Conservation (phyloP, 306 rosid genomes). For the Cyamopsis tetragonoloba region DNA sequence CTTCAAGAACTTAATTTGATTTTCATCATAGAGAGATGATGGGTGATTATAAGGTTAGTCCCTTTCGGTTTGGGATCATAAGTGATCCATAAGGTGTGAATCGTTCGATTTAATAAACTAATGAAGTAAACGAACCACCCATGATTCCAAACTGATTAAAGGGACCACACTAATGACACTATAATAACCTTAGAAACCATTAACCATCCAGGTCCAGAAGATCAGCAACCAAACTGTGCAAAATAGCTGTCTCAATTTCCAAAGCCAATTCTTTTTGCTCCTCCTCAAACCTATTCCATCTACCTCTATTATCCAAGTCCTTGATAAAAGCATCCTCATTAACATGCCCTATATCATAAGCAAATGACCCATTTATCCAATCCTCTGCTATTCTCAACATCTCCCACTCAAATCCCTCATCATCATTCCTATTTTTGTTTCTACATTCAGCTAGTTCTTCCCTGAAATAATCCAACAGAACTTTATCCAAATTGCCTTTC, state of each 20-base stretch:
- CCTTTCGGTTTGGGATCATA: too few relatives aligned
- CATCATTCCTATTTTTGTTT: conserved; percentile 9
- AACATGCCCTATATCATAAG: conserved; percentile 30
- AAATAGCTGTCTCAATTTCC: conserved; percentile 44
- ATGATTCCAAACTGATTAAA: too few relatives aligned
- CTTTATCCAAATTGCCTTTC: conserved; percentile 22
- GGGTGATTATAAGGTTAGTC: too few relatives aligned
- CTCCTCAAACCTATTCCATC: conserved; percentile 47
- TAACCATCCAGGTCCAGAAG: conserved; percentile 23
- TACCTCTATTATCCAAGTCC: conserved; percentile 46
- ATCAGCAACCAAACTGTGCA: conserved; percentile 44
- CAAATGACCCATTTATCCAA: conserved; percentile 41
- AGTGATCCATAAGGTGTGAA: too few relatives aligned
- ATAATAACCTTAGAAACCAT: too few relatives aligned
- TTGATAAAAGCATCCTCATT: conserved; percentile 44
- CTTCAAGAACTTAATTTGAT: too few relatives aligned
- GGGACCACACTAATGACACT: too few relatives aligned
- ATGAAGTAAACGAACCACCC: too few relatives aligned
- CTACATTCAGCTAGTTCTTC: conserved; percentile 35
- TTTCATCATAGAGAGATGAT: too few relatives aligned
- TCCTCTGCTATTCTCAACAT: conserved; percentile 42
- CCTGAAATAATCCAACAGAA: conserved; percentile 51
- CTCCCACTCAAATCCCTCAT: conserved; percentile 31
- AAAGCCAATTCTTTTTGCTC: conserved; percentile 52
- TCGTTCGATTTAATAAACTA: too few relatives aligned